Percentiles rank a stretch among this genome's conserved stretches.
These are phyloP conservation scores for Microstegium vimineum DNA, from an alignment of 176 grass and related monocot genomes.

Conservation along the genomic window DNA sequence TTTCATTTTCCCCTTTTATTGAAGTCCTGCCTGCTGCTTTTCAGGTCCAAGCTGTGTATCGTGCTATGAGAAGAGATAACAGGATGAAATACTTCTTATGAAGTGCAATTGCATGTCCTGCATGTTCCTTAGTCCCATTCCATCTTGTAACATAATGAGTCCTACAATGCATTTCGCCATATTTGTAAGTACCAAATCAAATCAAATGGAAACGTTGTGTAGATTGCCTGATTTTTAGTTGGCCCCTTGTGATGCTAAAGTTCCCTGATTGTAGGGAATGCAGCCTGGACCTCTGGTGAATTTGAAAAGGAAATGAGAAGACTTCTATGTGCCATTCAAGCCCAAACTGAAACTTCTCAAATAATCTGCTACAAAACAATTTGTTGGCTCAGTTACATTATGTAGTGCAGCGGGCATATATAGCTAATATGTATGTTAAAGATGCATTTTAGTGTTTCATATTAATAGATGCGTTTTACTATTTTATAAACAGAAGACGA, in stretches of 20 bases:
- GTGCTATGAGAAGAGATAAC: slow-evolving; percentile 93
- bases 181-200: slow-evolving; percentile 9
- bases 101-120: slow-evolving; percentile 4
- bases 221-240: not conserved
- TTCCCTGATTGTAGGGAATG: not conserved
- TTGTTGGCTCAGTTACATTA: not conserved
- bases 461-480: not conserved
- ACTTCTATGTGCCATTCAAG: not conserved
- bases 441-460: not conserved
- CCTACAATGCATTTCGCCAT: not conserved
- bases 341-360: not conserved
- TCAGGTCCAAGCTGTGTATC: slow-evolving; percentile 93
- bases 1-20: not conserved
- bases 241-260: not conserved
- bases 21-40: slow-evolving; percentile 9
- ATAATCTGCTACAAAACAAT: not conserved
- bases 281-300: not conserved
- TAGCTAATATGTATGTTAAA: not conserved
- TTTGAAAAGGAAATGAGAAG: not conserved
- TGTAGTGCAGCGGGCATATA: not conserved
- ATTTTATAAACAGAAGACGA: not conserved
- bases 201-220: not conserved
- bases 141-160: not conserved
- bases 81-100: slow-evolving; percentile 96
- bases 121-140: slow-evolving; percentile 10